Conservation (phyloP, 116 monocot species). For the Iris pallida region DNA sequence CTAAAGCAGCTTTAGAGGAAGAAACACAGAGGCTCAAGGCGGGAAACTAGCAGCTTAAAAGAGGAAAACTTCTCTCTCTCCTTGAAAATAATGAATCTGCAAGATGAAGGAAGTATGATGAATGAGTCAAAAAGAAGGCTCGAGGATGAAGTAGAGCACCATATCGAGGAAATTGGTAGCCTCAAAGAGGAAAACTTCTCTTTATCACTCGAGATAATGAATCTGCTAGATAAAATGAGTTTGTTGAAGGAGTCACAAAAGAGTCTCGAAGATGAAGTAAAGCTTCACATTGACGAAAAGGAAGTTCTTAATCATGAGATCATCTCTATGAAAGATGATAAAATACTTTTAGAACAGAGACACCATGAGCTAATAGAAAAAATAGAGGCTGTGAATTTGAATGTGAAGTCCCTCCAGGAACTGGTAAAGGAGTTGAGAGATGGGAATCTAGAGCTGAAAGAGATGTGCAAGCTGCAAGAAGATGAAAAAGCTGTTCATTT, state of each 20-base stretch:
- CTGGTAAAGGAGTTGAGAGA: slow-evolving; percentile 23
- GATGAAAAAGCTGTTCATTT: slow-evolving; percentile 30
- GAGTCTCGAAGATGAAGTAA: slow-evolving; percentile 27
- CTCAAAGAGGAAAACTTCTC: slow-evolving; percentile 31
- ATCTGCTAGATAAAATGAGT: slow-evolving; percentile 10
- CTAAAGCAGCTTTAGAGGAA: slow-evolving; percentile 26
- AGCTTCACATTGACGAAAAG: slow-evolving; percentile 7
- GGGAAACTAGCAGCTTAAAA: slow-evolving; percentile 17
- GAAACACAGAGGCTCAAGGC: slow-evolving; percentile 19
- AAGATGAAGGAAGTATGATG: slow-evolving; percentile 39
- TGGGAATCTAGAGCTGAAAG: slow-evolving; percentile 19
- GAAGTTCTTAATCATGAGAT: slow-evolving; percentile 15
- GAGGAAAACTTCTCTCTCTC: slow-evolving; percentile 15
- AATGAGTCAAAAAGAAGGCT: slow-evolving; percentile 44
- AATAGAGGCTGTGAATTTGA: slow-evolving; percentile 30
- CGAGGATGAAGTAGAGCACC: slow-evolving; percentile 39
- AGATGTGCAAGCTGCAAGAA: slow-evolving; percentile 19
- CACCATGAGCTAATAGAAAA: slow-evolving; percentile 27
- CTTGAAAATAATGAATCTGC: slow-evolving; percentile 17
- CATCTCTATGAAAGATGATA: slow-evolving; percentile 3
- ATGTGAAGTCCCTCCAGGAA: slow-evolving; percentile 39
- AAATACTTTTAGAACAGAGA: slow-evolving; percentile 12
- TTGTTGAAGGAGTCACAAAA: slow-evolving; percentile 9
- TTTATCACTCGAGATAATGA: slow-evolving; percentile 7
- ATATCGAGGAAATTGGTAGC: slow-evolving; percentile 31